phyloP scores from a whole-genome alignment of 371 early-diverging fungal species.

The Zychaea mexicana region DNA sequence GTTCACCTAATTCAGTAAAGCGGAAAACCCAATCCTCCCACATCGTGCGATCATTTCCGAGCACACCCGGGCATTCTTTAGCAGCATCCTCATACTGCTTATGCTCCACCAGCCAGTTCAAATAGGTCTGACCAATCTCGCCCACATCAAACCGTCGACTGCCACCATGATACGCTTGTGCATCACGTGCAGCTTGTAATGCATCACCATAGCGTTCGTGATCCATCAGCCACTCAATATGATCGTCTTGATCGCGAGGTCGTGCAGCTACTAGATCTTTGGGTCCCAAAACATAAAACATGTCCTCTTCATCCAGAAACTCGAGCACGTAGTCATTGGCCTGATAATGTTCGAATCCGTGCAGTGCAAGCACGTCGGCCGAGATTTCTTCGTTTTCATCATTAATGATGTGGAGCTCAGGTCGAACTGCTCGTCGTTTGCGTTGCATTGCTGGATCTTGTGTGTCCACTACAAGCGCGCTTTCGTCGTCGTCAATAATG shows the following conservation, averaged over 20 bases:
- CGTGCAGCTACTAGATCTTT: slow-evolving; percentile 91
- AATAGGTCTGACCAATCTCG: slow-evolving; percentile 84
- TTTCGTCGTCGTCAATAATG: slow-evolving; percentile 43
- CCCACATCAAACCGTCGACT: slow-evolving; percentile 60
- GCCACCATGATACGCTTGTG: slow-evolving; percentile 42
- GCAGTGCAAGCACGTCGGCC: slow-evolving; percentile 81
- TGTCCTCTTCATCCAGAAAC: slow-evolving; percentile 57
- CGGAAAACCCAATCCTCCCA: slow-evolving; percentile 94
- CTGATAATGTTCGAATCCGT: slow-evolving; percentile 84
- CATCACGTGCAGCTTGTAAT: slow-evolving; percentile 55
- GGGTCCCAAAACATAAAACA: slow-evolving; percentile 89
- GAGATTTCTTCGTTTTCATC: slow-evolving; percentile 80
- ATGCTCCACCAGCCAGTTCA: slow-evolving; percentile 72
- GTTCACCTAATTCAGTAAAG: slow-evolving; percentile 76
- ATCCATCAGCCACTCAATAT: slow-evolving; percentile 90
- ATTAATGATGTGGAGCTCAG: slow-evolving; percentile 90
- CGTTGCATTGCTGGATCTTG: slow-evolving; percentile 27
- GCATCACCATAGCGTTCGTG: slow-evolving; percentile 82
- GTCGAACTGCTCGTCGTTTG: slow-evolving; percentile 62
- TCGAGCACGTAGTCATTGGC: slow-evolving; percentile 90
- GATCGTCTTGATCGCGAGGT: slow-evolving; percentile 87
- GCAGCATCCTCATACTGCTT: slow-evolving; percentile 79
- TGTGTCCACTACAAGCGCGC: slow-evolving; percentile 26
- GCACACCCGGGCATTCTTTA: slow-evolving; percentile 65
- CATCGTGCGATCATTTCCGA: slow-evolving; percentile 64